Evolutionary conservation across 2,329 filamentous ascomycete species (phyloP).

Genomic region (Fusarium mangiferae): DNA sequence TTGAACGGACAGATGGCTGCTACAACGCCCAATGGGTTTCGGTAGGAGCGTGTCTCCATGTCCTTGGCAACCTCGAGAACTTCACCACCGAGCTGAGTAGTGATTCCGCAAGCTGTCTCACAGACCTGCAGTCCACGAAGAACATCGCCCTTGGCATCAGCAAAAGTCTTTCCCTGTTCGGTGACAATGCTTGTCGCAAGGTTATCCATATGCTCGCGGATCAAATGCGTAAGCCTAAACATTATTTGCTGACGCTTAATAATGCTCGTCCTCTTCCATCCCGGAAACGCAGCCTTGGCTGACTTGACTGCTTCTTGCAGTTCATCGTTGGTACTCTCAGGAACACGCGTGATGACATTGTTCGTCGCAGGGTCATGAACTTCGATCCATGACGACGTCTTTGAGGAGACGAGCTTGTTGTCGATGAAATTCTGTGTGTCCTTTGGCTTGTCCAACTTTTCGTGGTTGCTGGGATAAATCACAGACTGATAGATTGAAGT

Average conservation of each 20-base stretch:
- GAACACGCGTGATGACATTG: conserved; percentile 80
- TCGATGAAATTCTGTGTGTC: conserved; percentile 80
- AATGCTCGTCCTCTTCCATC: conserved; percentile 73
- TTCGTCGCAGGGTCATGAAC: conserved; percentile 82
- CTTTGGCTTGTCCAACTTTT: conserved; percentile 40
- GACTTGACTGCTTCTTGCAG: conserved; percentile 75
- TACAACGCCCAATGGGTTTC: conserved; percentile 78
- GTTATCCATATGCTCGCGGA: conserved; percentile 81
- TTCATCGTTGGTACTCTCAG: conserved; percentile 77
- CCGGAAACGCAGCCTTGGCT: conserved; percentile 75
- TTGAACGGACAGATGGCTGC: conserved; percentile 85
- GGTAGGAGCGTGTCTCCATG: conserved; percentile 83
- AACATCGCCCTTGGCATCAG: conserved; percentile 79
- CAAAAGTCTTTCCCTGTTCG: conserved; percentile 83
- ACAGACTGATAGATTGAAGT: conserved; percentile 27
- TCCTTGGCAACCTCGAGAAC: conserved; percentile 83
- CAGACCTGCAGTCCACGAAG: conserved; percentile 80
- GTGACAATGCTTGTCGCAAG: conserved; percentile 80
- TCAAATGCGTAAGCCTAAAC: conserved; percentile 78
- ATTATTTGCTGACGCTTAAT: conserved; percentile 78
- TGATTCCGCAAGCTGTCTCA: conserved; percentile 78
- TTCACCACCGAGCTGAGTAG: conserved; percentile 78
- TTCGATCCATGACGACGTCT: conserved; percentile 74
- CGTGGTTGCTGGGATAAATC: conserved; percentile 41
- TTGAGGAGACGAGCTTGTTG: conserved; percentile 74